Evolutionary conservation across 2,329 filamentous ascomycete species (phyloP), one percentile per base, ranked within the genome.

Genomic region (Fusarium succisae): DNA sequence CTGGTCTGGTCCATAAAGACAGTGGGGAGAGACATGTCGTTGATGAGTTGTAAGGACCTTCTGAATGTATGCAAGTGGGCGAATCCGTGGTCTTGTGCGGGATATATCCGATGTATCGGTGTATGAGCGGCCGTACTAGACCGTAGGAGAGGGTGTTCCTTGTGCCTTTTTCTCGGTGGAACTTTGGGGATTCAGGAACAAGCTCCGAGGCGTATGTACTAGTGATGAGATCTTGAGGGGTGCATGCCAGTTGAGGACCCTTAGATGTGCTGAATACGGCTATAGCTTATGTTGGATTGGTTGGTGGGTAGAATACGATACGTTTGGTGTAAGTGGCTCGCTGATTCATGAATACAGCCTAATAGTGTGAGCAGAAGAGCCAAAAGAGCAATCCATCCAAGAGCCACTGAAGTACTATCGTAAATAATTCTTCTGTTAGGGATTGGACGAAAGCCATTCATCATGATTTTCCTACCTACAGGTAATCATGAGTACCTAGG

Each of bases 101-200:
- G 38, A 43, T 60, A 71, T 39, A 47, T 41, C 50, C 45, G 62
- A 68, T 45, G 37, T 58, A 61, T 72, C 55, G 54, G 63, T 72
- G 63, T 53, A 37, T 48, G 44, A 47, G 58, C 28, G 67, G 56
- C 62, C 55, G 53, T 47, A 53, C 53, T 41, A 28, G 56, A 44
- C 66, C 66, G 58, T 72, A 64, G 51, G 18, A 50, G 56, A 55
- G 54, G 44, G 50, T 60, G 45, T 63, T 57, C 45, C 58, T 58
- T 71, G 47, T 57, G 54, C 55, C 22, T 64, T 32, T 44, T 45
- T 48, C 15, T 50, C 38, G 53, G 51, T 50, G 50, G 67, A 55
- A 67, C 54, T 64, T 47, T 60, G 53, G 63, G 45, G 45, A 51
- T 64, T 64, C 69, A 72, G 69, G 69, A 59, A 69, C 69, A 32